Conservation (phyloP, 768 basidiomycete species). For the Cantharellus anzutake region DNA sequence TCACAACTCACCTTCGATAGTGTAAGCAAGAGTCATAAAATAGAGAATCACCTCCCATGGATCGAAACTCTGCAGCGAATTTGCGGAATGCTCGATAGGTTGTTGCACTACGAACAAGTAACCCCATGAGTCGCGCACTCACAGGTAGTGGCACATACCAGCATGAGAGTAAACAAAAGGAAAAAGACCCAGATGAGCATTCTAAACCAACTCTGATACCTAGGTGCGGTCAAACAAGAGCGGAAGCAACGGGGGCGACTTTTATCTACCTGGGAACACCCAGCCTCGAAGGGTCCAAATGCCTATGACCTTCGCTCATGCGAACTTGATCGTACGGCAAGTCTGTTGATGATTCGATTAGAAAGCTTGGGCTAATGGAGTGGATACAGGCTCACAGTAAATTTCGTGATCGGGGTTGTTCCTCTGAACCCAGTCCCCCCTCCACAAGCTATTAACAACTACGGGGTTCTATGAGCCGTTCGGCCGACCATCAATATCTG, state of each 20-base stretch:
- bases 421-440: conserved; percentile 60
- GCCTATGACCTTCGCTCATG: conserved; percentile 40
- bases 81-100: conserved; percentile 46
- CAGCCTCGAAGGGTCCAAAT: conserved; percentile 56
- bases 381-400: conserved; percentile 33
- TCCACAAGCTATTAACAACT: conserved; percentile 76
- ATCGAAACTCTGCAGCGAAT: conserved; percentile 41
- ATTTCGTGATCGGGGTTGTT: conserved; percentile 59
- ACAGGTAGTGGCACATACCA: conserved; percentile 24
- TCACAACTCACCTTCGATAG: conserved; percentile 44
- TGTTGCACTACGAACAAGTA: conserved; percentile 35
- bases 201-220: conserved; percentile 76
- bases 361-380: neutral
- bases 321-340: conserved; percentile 42
- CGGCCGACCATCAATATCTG: neutral
- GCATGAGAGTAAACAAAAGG: conserved; percentile 70
- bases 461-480: neutral
- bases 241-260: neutral
- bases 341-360: conserved; percentile 24
- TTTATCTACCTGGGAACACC: conserved; percentile 48
- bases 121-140: neutral
- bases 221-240: conserved; percentile 15
- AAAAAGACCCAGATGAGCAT: conserved; percentile 52
- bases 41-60: conserved; percentile 70
- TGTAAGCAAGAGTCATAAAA: conserved; percentile 54